These are phyloP conservation scores for Juglanconis sp. DNA, from an alignment of 2,329 filamentous ascomycete genomes.

Conservation along the genomic window DNA sequence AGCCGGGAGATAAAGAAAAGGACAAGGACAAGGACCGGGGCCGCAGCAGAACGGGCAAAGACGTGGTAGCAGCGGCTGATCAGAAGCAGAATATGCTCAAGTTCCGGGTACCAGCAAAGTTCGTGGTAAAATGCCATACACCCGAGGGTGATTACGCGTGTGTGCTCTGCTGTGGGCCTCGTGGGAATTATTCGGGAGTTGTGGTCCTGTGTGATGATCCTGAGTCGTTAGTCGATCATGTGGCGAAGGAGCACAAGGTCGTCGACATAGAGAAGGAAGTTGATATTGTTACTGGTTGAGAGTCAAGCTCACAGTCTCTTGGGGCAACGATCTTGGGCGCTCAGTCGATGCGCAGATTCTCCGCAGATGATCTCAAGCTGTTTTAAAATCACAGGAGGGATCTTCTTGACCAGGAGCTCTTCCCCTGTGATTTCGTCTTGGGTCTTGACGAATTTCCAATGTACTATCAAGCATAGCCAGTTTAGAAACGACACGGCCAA, in stretches of 20 bases:
- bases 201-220: constrained; percentile 7
- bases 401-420: too few species aligned
- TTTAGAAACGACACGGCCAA: too few species aligned
- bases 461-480: too few species aligned
- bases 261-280: constrained; percentile 5
- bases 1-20: constrained; percentile 18
- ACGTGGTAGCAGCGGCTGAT: constrained; percentile 23
- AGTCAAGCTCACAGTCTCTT: not conserved
- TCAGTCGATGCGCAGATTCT: too few species aligned
- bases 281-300: not conserved
- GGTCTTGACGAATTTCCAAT: too few species aligned
- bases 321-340: too few species aligned
- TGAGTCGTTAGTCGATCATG: constrained; percentile 6
- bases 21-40: constrained; percentile 16
- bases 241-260: constrained; percentile 6
- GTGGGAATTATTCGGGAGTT: not conserved
- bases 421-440: too few species aligned
- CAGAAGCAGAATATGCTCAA: constrained; percentile 29
- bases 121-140: constrained; percentile 35
- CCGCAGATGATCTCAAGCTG: too few species aligned
- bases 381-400: too few species aligned
- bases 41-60: constrained; percentile 13
- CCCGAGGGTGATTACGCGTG: constrained; percentile 6
- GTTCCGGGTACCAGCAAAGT: constrained; percentile 24
- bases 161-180: constrained; percentile 2